Base-by-base conservation (phyloP, 352 stramenopile species). In the Phytophthora fragariaefolia region DNA sequence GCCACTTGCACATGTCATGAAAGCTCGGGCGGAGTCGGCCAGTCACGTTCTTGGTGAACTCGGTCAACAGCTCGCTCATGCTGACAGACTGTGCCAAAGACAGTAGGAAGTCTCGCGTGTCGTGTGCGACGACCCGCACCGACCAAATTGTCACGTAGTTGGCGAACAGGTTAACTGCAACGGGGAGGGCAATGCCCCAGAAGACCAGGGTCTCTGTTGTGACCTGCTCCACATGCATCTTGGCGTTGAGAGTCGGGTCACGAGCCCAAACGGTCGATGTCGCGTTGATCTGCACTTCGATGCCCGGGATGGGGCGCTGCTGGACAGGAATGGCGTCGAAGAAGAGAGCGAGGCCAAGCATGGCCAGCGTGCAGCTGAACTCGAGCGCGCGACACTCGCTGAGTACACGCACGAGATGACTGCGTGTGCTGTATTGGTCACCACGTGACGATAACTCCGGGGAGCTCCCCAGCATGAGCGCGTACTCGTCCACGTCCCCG, bases 1-100 rank as follows among this genome's bases (percentile, higher is more conserved):
- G 57, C 85, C 85, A 94, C 32, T 79, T 71, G 55, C 85, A 94
- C 85, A 94, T 94, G 63, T 87, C 77, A 50, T 92, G 79, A 55
- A 92, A 93, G 61, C 76, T 82, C 27, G 83, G 82, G 12, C 85
- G 83, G 59, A 92, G 89, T 54, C 82, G 76, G 4, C 85, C 83
- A 0, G 82, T 85, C 40, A 87, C 58, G 58, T 87, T 86, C 65
- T 93, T 93, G 6, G 77, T 82, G 40, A 93, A 89, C 58, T 93
- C 81, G 20, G 82, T 92, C 22, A 91, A 68, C 36, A 92, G 40
- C 63, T 80, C 60, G 20, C 71, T 69, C 54, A 93, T 68, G 8
- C 80, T 74, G 18, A 65, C 58, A 27, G 85, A 83, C 47, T 84
- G 74, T 15, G 76, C 65, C 26, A 92, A 59, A 27, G 76, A 76